Base-by-base conservation (phyloP, 225 moss, liverwort and hornwort species). In the Physcomitrellopsis africana region DNA sequence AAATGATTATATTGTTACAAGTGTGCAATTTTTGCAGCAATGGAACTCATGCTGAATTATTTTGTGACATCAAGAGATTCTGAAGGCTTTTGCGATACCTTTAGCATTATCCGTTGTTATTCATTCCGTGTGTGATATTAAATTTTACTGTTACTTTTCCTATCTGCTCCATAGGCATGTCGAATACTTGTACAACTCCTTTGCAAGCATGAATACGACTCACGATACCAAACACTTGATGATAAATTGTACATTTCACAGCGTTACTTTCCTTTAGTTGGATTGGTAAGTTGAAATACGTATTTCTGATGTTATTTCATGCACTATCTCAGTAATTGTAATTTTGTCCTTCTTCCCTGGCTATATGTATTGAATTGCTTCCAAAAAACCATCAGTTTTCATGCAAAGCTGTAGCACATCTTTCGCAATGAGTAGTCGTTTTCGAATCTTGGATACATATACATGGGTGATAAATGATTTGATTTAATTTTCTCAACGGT, bases 341-440 rank as follows among this genome's bases (percentile, higher is more conserved):
- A 53, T n/a, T n/a, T 53, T 16, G 1, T 1, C 16, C 52, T 53
- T 16, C 18, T 53, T n/a, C n/a, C 17, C 52, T 72, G 60, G 57
- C 72, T 48, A 63, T 72, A 7, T 23, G 14, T n/a, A 53, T 53
- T 20, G 58, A 59, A 49, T 24, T 73, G 45, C 46, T 65, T 65
- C 15, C 44, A 46, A 32, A 51, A 20, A 51, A 52, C 44, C 46
- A 44, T 57, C 46, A 52, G 11, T 73, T 48, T 76, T 64, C 15
- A 72, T 77, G 65, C 47, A 46, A n/a, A 18, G 53, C 48, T 53
- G 44, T 24, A 64, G 15, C 19, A 56, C 11, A 22, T 48, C 48
- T 41, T 47, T 66, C 29, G 60, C 59, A 65, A 54, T 42, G 3
- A 49, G 32, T 37, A 0, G 32, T 37, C 32, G 32, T 37, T 37